phyloP scores from a whole-genome alignment of 208 protist genomes.

The Crithidia mellificae region DNA sequence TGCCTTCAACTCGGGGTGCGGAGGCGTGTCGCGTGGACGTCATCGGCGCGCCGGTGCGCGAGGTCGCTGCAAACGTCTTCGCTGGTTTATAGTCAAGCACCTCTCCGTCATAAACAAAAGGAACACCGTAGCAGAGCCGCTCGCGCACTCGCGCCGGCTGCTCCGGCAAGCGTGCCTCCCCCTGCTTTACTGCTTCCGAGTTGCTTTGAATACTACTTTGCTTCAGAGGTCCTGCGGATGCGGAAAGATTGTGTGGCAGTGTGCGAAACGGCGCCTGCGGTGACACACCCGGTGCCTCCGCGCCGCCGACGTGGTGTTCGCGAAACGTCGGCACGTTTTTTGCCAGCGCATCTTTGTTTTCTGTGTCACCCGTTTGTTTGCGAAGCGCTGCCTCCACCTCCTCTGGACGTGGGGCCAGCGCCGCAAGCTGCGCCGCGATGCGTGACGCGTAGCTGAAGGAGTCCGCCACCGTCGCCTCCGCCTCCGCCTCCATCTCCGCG shows the following conservation, averaged over 20 bases:
- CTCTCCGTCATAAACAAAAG: slow-evolving; percentile 32
- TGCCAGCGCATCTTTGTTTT: too few relatives aligned
- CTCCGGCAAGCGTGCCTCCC: too few relatives aligned
- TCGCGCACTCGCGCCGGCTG: background rate
- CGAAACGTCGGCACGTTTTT: background rate
- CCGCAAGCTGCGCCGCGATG: slow-evolving; percentile 26
- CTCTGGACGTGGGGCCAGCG: slow-evolving; percentile 10
- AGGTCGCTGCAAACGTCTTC: slow-evolving; percentile 2
- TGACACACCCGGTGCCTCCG: background rate
- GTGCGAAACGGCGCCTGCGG: background rate
- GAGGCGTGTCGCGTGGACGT: background rate
- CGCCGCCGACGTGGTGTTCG: slow-evolving; percentile 17
- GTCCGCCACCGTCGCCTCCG: slow-evolving; percentile 23
- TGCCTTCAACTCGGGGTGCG: background rate
- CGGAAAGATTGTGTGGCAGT: background rate
- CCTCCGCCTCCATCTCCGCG: slow-evolving; percentile 13
- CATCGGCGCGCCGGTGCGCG: background rate
- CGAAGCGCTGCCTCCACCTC: background rate
- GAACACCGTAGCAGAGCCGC: slow-evolving; percentile 21
- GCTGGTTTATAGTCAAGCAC: slow-evolving; percentile 24
- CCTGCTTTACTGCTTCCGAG: background rate
- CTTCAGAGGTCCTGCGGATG: background rate
- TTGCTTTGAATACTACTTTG: background rate
- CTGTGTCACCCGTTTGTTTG: too few relatives aligned
- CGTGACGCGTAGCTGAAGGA: slow-evolving; percentile 28